These are phyloP conservation scores for Rhypophila decipiens DNA, from an alignment of 495 filamentous ascomycete genomes.

Conservation along the genomic window DNA sequence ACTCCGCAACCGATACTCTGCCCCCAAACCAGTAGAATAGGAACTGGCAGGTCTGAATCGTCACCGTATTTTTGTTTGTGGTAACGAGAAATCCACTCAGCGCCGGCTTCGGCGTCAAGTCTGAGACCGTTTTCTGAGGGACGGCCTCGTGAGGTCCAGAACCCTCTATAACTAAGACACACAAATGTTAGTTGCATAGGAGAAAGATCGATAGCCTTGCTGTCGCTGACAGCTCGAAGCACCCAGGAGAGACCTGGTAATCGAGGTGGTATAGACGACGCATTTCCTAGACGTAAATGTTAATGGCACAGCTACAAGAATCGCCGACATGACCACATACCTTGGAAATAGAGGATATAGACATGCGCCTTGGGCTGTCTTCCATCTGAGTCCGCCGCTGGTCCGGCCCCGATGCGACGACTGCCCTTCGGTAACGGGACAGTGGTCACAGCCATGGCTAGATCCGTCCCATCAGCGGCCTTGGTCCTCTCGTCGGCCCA, in stretches of 20 bases:
- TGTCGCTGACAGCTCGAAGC: constrained; percentile 34
- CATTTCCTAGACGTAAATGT: constrained; percentile 46
- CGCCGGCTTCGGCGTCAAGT: constrained; percentile 55
- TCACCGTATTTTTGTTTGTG: constrained; percentile 19
- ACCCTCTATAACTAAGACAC: constrained; percentile 68
- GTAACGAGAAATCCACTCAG: constrained; percentile 45
- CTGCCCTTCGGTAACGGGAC: constrained; percentile 15
- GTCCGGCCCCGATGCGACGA: background rate
- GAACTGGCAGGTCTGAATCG: constrained; percentile 11
- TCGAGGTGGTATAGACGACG: constrained; percentile 61
- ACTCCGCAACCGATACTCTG: constrained; percentile 67
- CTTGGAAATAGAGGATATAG: constrained; percentile 56
- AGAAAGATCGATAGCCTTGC: constrained; percentile 12
- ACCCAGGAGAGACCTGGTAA: constrained; percentile 60
- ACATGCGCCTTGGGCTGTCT: constrained; percentile 17
- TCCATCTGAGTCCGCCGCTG: background rate
- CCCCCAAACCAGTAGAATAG: constrained; percentile 65
- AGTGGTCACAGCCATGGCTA: constrained; percentile 50
- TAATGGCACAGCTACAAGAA: constrained; percentile 15
- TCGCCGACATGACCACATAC: constrained; percentile 20
- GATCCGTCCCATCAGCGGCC: constrained; percentile 53
- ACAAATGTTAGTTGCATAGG: constrained; percentile 47
- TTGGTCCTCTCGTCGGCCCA: constrained; percentile 56
- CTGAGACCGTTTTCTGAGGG: constrained; percentile 61
- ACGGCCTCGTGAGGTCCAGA: constrained; percentile 69